A percentile compares a stretch with the other conserved stretches of the same genome.
phyloP scores from a whole-genome alignment of 2,329 filamentous ascomycete genomes.

The Onygena corvina region DNA sequence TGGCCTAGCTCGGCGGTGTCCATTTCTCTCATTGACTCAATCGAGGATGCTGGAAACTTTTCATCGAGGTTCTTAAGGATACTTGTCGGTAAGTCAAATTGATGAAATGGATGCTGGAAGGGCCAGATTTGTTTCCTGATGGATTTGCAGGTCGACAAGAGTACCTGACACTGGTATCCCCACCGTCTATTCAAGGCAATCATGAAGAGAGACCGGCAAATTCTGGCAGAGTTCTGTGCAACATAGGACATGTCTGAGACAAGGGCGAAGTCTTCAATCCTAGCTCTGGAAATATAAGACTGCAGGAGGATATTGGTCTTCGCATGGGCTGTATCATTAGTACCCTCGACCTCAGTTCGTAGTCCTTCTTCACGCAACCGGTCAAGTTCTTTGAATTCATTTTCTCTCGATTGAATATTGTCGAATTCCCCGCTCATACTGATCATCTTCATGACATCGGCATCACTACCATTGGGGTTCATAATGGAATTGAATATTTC shows the following conservation, averaged over 20 bases:
- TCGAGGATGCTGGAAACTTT: conserved; percentile 59
- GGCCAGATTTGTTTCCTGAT: conserved; percentile 95
- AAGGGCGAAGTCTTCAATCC: conserved; percentile 85
- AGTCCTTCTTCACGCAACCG: conserved; percentile 58
- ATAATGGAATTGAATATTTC: conserved; percentile 96
- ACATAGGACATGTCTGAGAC: conserved; percentile 89
- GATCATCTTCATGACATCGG: conserved; percentile 90
- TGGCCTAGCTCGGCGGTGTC: conserved; percentile 78
- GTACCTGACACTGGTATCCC: conserved; percentile 87
- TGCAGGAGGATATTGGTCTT: conserved; percentile 96
- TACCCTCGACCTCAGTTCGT: conserved; percentile 65
- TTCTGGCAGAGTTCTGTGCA: conserved; percentile 86
- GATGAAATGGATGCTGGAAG: conserved; percentile 85
- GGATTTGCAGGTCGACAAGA: conserved; percentile 86
- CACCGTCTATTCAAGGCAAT: conserved; percentile 88
- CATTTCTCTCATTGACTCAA: conserved; percentile 86
- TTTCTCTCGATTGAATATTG: conserved; percentile 87
- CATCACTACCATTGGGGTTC: conserved; percentile 71
- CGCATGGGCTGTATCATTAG: conserved; percentile 56
- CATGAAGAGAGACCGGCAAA: conserved; percentile 92
- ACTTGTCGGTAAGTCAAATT: conserved; percentile 79
- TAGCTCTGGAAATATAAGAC: conserved; percentile 78
- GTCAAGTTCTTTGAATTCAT: conserved; percentile 74
- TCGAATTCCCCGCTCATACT: conserved; percentile 97
- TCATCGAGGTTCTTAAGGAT: conserved; percentile 74